These are phyloP conservation scores for Penicillium concentricum DNA, from an alignment of 2,329 filamentous ascomycete species.

Conservation along the genomic window DNA sequence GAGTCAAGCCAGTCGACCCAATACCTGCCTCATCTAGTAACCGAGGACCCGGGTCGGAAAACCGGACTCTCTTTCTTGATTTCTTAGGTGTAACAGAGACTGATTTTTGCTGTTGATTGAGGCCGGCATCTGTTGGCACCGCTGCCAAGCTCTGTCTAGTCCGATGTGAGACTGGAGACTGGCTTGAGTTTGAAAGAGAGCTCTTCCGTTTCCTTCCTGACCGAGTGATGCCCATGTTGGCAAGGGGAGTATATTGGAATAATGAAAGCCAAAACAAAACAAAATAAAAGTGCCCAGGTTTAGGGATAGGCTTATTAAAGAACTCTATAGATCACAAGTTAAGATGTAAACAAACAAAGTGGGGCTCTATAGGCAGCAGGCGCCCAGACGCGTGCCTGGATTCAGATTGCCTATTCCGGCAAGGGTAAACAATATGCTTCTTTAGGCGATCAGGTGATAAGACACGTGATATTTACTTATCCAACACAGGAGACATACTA, in stretches of 20 bases:
- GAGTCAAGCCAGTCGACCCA: constrained; percentile 46
- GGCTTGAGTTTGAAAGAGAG: constrained; percentile 13
- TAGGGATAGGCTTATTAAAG: constrained; percentile 12
- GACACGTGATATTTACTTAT: background rate
- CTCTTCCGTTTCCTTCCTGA: constrained; percentile 29
- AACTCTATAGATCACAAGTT: constrained; percentile 23
- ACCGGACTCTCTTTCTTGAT: constrained; percentile 45
- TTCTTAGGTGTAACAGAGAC: constrained; percentile 30
- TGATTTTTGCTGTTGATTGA: background rate
- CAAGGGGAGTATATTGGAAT: background rate
- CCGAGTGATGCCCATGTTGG: constrained; percentile 27
- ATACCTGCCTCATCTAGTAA: constrained; percentile 17
- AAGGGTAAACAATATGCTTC: constrained; percentile 22
- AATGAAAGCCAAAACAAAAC: background rate
- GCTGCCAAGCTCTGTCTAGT: constrained; percentile 13
- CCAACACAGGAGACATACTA: background rate
- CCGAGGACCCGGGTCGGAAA: constrained; percentile 44
- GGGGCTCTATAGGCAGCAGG: constrained; percentile 22
- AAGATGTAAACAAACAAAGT: constrained; percentile 25
- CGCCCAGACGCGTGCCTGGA: constrained; percentile 15
- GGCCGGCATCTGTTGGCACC: background rate
- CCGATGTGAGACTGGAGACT: constrained; percentile 19
- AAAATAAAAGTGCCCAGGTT: background rate
- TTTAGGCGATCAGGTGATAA: constrained; percentile 20
- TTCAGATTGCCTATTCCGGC: constrained; percentile 19